These are phyloP conservation scores for Alopecurus myosuroides DNA, from an alignment of 176 grass and related monocot genomes.

Conservation along the genomic window DNA sequence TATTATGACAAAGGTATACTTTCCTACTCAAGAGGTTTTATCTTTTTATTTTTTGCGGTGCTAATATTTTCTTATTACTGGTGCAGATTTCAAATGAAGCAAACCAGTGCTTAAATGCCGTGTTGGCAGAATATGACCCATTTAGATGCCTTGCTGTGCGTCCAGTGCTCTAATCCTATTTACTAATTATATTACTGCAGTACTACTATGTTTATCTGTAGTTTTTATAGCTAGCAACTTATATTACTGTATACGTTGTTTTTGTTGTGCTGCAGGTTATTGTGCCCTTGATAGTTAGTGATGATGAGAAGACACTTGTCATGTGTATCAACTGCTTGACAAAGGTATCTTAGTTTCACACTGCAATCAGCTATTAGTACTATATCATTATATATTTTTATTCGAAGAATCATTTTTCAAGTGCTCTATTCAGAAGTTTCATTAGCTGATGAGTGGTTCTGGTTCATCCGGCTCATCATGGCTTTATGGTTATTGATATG, in stretches of 20 bases:
- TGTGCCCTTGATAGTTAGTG: constrained; percentile 70
- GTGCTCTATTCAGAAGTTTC: neutral
- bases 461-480: neutral
- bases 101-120: constrained; percentile 60
- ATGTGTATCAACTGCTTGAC: constrained; percentile 88
- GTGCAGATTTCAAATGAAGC: constrained; percentile 85
- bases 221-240: constrained; percentile 19
- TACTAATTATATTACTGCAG: neutral
- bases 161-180: neutral
- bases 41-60: neutral
- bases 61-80: constrained; percentile 27
- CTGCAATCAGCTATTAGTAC: neutral
- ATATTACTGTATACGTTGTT: constrained; percentile 3
- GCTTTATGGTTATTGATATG: neutral
- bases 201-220: constrained; percentile 11
- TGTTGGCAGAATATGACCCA: constrained; percentile 68
- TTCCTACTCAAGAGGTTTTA: neutral
- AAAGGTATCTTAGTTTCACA: constrained; percentile 54
- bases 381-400: neutral
- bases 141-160: constrained; percentile 82
- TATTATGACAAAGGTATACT: constrained; percentile 56
- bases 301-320: constrained; percentile 86
- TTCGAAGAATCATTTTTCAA: constrained; percentile 9
- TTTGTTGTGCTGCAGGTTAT: constrained; percentile 56
- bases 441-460: neutral